These are phyloP conservation scores for Leccinum laetum DNA, from an alignment of 1,284 basidiomycete species.

Conservation along the genomic window DNA sequence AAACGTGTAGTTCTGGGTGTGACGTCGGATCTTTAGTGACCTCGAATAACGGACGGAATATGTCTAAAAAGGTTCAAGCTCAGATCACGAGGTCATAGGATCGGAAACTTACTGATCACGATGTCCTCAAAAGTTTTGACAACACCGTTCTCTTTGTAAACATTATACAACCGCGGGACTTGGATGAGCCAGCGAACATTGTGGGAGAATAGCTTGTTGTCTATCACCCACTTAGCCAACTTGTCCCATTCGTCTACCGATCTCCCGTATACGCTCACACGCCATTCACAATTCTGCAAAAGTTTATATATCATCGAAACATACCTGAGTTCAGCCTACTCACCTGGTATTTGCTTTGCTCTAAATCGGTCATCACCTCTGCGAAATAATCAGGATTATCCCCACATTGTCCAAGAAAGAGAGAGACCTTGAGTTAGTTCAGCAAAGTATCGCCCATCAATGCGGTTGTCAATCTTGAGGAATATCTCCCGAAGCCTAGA, in stretches of 20 bases:
- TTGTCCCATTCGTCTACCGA: constrained; percentile 94
- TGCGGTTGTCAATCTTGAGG: constrained; percentile 96
- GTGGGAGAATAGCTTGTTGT: constrained; percentile 93
- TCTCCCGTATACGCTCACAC: constrained; percentile 93
- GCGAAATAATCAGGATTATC: constrained; percentile 9
- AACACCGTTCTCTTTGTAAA: constrained; percentile 91
- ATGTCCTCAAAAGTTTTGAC: constrained; percentile 92
- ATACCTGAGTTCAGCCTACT: background rate
- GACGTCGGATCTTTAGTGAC: constrained; percentile 90
- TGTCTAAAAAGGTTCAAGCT: constrained; percentile 52
- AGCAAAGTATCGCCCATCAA: constrained; percentile 91
- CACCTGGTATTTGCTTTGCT: constrained; percentile 98
- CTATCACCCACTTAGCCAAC: constrained; percentile 94
- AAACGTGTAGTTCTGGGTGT: constrained; percentile 95
- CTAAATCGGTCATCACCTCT: constrained; percentile 97
- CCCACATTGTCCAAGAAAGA: constrained; percentile 1
- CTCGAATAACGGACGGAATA: constrained; percentile 95
- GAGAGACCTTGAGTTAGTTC: constrained; percentile 85
- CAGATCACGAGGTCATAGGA: background rate
- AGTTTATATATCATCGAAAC: background rate
- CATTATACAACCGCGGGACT: constrained; percentile 93
- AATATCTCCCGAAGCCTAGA: constrained; percentile 97
- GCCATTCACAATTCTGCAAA: constrained; percentile 90
- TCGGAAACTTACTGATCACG: constrained; percentile 69
- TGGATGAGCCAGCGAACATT: constrained; percentile 99